A percentile compares a stretch with the other conserved stretches of the same genome.
Evolutionary conservation across 2,329 filamentous ascomycete genomes (phyloP).

Genomic region (Hypoxylon sp.): DNA sequence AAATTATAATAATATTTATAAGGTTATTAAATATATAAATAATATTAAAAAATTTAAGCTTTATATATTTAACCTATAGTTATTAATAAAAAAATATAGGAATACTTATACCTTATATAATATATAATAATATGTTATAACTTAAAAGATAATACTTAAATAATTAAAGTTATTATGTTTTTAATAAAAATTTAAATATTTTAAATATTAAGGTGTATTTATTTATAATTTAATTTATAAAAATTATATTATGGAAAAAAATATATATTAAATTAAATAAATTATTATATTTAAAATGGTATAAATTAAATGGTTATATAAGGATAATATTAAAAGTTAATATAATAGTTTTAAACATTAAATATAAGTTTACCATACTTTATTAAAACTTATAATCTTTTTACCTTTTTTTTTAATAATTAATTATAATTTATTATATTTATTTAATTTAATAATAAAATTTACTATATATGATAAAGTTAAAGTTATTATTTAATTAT

Average conservation of each 20-base stretch:
- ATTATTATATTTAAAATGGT: not conserved
- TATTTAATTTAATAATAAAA: slow-evolving; percentile 7
- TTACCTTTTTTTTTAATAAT: not conserved
- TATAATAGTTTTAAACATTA: not conserved
- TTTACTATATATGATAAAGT: slow-evolving; percentile 5
- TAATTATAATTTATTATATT: slow-evolving; percentile 14
- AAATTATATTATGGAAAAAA: slow-evolving; percentile 11
- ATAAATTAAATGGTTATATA: too few species aligned
- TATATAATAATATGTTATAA: slow-evolving; percentile 12
- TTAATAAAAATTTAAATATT: not conserved
- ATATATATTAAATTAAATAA: slow-evolving; percentile 8
- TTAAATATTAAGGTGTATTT: not conserved
- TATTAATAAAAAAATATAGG: not conserved
- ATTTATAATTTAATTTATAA: not conserved
- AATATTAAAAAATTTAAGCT: not conserved
- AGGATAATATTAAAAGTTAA: too few species aligned
- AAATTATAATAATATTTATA: not conserved
- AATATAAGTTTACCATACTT: slow-evolving; percentile 8
- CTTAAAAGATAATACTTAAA: slow-evolving; percentile 8
- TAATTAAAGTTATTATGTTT: not conserved
- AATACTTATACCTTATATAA: slow-evolving; percentile 2
- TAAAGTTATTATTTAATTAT: not conserved
- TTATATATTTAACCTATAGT: slow-evolving; percentile 6
- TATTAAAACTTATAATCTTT: not conserved
- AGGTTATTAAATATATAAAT: not conserved